These are phyloP conservation scores for Hygrocybe punicea DNA, from an alignment of 768 basidiomycete species.

Conservation along the genomic window DNA sequence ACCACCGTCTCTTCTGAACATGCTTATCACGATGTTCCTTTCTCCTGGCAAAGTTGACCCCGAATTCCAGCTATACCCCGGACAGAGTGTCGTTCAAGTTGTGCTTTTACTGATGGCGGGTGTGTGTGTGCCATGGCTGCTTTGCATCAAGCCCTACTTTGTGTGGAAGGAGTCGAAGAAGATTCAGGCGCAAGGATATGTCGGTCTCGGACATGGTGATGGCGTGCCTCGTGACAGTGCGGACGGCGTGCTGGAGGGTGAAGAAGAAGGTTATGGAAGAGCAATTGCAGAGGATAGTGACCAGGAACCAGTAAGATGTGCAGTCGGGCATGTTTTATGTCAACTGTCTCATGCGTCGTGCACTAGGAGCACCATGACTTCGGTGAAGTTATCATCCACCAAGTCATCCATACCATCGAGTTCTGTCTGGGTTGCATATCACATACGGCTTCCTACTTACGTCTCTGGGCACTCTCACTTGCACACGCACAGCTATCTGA, in stretches of 20 bases:
- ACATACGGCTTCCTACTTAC: constrained; percentile 90
- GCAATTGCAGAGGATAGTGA: constrained; percentile 68
- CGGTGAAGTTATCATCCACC: constrained; percentile 92
- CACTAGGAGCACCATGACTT: constrained; percentile 82
- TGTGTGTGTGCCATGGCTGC: constrained; percentile 93
- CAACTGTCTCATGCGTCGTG: constrained; percentile 6
- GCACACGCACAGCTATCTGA: constrained; percentile 97
- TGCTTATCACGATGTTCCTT: constrained; percentile 96
- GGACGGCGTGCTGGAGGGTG: constrained; percentile 66
- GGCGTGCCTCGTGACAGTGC: constrained; percentile 50
- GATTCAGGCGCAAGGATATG: constrained; percentile 81
- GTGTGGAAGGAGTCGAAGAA: constrained; percentile 86
- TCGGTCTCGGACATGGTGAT: constrained; percentile 59
- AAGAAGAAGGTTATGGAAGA: constrained; percentile 77
- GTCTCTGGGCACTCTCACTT: constrained; percentile 95
- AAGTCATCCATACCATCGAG: constrained; percentile 98
- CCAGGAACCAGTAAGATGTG: constrained; percentile 66
- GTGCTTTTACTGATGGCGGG: constrained; percentile 72
- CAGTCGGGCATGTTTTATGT: constrained; percentile 1
- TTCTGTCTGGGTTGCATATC: constrained; percentile 99
- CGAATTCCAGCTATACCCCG: constrained; percentile 71
- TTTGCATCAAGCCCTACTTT: constrained; percentile 88
- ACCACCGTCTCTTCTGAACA: constrained; percentile 90
- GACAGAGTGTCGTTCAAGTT: constrained; percentile 82
- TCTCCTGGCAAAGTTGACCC: constrained; percentile 77